phyloP scores from a whole-genome alignment of 148 eudicot genomes.

The Chenopodium quinoa region DNA sequence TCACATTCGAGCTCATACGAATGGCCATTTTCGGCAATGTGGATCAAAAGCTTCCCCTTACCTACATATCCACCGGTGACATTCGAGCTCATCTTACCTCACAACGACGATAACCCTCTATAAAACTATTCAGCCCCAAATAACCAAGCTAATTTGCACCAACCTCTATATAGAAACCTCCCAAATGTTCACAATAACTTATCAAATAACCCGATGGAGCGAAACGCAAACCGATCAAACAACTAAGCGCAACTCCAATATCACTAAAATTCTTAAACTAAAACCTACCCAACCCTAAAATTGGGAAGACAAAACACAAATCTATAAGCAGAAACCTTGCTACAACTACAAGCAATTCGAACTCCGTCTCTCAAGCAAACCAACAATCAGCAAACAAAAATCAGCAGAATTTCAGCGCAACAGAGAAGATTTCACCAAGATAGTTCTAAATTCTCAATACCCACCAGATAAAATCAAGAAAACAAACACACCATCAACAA shows the following conservation, averaged over 20 bases:
- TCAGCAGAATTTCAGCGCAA: slow-evolving; percentile 5
- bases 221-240: not conserved
- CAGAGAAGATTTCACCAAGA: not conserved
- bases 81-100: slow-evolving; percentile 66
- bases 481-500: slow-evolving; percentile 11
- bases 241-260: slow-evolving; percentile 4
- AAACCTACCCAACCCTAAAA: not conserved
- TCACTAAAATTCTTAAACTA: not conserved
- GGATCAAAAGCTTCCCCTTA: slow-evolving; percentile 71
- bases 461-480: slow-evolving; percentile 23
- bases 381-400: slow-evolving; percentile 4
- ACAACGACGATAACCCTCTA: slow-evolving; percentile 4
- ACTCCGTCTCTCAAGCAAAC: not conserved
- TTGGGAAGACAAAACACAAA: not conserved
- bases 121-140: not conserved
- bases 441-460: slow-evolving; percentile 11
- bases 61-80: slow-evolving; percentile 37
- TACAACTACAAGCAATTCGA: not conserved
- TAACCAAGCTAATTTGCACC: not conserved
- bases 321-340: slow-evolving; percentile 1
- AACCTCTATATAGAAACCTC: not conserved
- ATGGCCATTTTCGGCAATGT: slow-evolving; percentile 91
- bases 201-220: slow-evolving; percentile 8
- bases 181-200: slow-evolving; percentile 2
- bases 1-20: slow-evolving; percentile 77